phyloP scores from a whole-genome alignment of 192 early-diverging fungal species.

The Coemansia sp. region DNA sequence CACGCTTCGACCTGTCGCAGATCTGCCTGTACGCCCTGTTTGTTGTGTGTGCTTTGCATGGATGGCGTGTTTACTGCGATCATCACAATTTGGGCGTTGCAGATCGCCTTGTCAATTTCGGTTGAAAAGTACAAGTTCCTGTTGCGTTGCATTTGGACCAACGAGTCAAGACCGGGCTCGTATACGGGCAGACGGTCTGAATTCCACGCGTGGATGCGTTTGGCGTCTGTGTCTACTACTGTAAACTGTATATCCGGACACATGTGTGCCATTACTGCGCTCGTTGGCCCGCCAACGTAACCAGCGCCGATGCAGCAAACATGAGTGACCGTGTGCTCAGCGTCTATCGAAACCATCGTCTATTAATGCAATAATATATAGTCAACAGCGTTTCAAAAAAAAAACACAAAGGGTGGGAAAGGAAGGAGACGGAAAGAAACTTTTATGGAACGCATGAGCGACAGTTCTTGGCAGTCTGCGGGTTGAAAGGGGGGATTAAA shows the following conservation, averaged over 20 bases:
- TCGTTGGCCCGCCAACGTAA: conserved; percentile 93
- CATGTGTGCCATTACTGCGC: conserved; percentile 87
- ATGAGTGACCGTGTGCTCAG: conserved; percentile 34
- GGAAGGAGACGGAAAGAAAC: too few relatives aligned
- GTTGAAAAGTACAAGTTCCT: conserved; percentile 87
- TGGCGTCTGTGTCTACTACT: conserved; percentile 79
- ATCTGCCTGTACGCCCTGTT: conserved; percentile 77
- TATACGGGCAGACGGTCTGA: conserved; percentile 75
- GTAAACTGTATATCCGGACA: conserved; percentile 86
- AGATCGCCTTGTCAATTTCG: conserved; percentile 73
- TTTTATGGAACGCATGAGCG: too few relatives aligned
- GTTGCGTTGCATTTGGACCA: conserved; percentile 53
- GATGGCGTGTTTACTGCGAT: conserved; percentile 93
- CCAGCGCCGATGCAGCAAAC: conserved; percentile 96
- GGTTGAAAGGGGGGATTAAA: too few relatives aligned
- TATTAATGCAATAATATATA: not conserved
- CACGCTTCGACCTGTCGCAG: conserved; percentile 71
- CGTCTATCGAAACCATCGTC: conserved; percentile 5
- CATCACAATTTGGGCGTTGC: conserved; percentile 82
- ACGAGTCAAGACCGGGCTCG: not conserved
- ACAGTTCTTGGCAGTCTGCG: too few relatives aligned
- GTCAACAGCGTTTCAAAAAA: too few relatives aligned
- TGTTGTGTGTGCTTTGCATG: conserved; percentile 59
- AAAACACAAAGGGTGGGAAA: too few relatives aligned
- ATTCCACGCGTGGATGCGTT: conserved; percentile 89